Evolutionary conservation across 1,284 basidiomycete species (phyloP), one percentile per base, ranked within the genome.

Genomic region (Ceratorhiza oryzae-sativae): DNA sequence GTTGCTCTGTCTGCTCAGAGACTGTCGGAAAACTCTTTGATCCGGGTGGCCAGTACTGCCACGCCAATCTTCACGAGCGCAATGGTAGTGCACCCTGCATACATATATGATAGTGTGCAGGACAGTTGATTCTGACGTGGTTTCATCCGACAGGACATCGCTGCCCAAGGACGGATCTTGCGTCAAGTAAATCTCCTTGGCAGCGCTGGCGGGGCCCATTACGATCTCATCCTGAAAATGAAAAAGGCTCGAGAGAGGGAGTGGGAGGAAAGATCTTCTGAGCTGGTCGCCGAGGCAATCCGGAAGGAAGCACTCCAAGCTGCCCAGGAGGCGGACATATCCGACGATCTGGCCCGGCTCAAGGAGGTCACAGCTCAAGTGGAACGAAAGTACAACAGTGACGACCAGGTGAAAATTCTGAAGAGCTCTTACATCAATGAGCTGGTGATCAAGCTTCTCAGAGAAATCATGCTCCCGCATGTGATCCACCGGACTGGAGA

Each of bases 161-260:
- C 41, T 9, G 41, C 67, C 3, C 67, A 59, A 20, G 56, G 45
- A 5, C 23, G 67, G 9, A 12, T 70, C 2, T 42, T 71, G 1
- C 68, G 68, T 13, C 48, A 71, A 32, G 30, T 36, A 25, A 55
- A 67, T 13, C 48, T 48, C 32, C 61, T 53, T 6, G 78, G 79
- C 0, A 78, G 78, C 0, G 67, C 34, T 6, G 80, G 79, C 1
- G 77, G 77, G 2, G 77, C 78, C 13, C 32, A 48, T 2, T 34
- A 10, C 15, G 15, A 39, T 5, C 15, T 20, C 10, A 12, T 51
- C 30, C 8, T 25, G 1, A 10, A 60, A 2, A 8, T 36, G 42
- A 25, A n/a, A 10, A 34, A 32, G 8, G 20, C 53, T 8, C n/a
- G n/a, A 2, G 56, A n/a, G n/a, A n/a, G 30, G 23, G 56, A 71